Evolutionary conservation across 305 asterid species (phyloP).

Genomic region (Fraxinus ornus): DNA sequence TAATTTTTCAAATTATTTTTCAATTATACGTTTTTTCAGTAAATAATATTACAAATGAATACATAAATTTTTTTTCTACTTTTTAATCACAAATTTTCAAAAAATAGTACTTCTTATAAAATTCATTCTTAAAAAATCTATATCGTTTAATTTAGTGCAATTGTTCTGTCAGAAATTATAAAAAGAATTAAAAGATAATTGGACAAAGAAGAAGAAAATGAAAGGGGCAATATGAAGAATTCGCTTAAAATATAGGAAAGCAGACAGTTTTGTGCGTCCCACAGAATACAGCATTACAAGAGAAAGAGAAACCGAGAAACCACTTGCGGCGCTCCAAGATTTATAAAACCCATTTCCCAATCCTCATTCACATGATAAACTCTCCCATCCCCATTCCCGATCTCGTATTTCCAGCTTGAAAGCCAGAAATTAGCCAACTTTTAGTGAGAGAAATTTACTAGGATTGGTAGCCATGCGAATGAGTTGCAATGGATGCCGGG

Average conservation of each 20-base stretch:
- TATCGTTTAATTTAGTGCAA: neutral
- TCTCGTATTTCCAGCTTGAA: neutral
- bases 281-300: constrained; percentile 20
- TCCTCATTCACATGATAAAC: neutral
- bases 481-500: constrained; percentile 91
- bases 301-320: constrained; percentile 19
- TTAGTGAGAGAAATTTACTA: neutral
- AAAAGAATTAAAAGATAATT: neutral
- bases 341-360: constrained; percentile 2
- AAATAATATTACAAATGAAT: neutral
- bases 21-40: neutral
- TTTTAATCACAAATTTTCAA: neutral
- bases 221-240: neutral
- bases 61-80: no score
- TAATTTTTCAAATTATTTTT: no score
- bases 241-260: constrained; percentile 5
- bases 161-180: no score
- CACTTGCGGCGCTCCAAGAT: constrained; percentile 33
- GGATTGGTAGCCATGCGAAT: constrained; percentile 43
- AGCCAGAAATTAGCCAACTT: neutral
- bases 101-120: neutral
- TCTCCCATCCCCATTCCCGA: neutral
- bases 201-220: neutral
- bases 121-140: neutral
- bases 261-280: constrained; percentile 4